These are phyloP conservation scores for Lentinula edodes DNA, from an alignment of 768 basidiomycete species.

Conservation along the genomic window DNA sequence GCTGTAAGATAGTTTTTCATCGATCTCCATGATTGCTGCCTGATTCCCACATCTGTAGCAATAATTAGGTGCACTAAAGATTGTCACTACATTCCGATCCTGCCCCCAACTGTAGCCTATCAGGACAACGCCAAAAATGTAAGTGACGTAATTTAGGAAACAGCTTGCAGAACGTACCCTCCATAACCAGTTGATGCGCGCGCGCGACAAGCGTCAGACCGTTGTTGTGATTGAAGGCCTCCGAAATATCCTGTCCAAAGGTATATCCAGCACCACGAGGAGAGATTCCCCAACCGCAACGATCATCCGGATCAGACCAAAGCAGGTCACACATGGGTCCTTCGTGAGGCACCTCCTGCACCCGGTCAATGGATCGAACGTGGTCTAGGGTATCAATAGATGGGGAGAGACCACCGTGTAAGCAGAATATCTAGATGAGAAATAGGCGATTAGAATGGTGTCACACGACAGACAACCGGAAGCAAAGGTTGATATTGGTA, in stretches of 20 bases:
- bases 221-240: constrained; percentile 99
- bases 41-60: constrained; percentile 99
- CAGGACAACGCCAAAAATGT: constrained; percentile 1
- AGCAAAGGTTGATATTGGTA: neutral
- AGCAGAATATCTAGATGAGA: constrained; percentile 83
- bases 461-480: neutral
- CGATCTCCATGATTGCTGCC: constrained; percentile 99
- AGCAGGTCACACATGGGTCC: constrained; percentile 99
- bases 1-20: constrained; percentile 94
- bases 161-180: constrained; percentile 50
- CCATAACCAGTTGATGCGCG: constrained; percentile 95
- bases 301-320: constrained; percentile 99
- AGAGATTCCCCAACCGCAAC: constrained; percentile 99
- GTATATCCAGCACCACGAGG: constrained; percentile 99
- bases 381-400: constrained; percentile 99
- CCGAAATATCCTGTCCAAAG: constrained; percentile 98
- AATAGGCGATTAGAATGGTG: constrained; percentile 9
- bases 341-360: constrained; percentile 99
- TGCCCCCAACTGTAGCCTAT: constrained; percentile 95
- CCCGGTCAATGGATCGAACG: constrained; percentile 96
- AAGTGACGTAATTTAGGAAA: neutral
- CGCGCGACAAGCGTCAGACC: constrained; percentile 93
- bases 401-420: constrained; percentile 95
- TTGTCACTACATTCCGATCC: constrained; percentile 98
- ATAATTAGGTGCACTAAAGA: constrained; percentile 99